Conservation (phyloP, 192 early-diverging fungal species). For the Dimargaris cristalligena region DNA sequence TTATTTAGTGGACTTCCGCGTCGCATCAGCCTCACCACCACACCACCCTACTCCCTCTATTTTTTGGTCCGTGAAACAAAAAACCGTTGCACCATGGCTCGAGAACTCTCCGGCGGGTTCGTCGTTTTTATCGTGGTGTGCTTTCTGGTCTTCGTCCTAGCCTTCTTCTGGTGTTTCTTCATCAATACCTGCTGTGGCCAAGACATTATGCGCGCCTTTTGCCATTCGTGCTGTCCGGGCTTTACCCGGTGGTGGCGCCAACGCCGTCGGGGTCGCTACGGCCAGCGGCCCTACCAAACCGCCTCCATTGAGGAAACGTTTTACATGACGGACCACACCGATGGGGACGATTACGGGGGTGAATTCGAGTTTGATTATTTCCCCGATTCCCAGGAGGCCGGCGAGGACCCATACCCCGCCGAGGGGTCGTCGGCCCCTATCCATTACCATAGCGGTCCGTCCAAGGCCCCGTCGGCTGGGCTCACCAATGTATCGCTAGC, state of each 20-base stretch:
- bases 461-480: too few species aligned
- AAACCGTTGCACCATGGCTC: conserved; percentile 3
- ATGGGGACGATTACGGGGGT: not conserved
- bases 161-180: conserved; percentile 29
- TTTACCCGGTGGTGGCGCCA: conserved; percentile 15
- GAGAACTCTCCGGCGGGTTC: conserved; percentile 6
- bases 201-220: conserved; percentile 13
- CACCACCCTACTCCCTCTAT: too few species aligned
- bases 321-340: not conserved
- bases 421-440: not conserved
- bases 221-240: conserved; percentile 19
- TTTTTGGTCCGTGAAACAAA: too few species aligned
- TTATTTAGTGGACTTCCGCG: too few species aligned
- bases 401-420: not conserved
- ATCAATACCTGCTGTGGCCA: conserved; percentile 24
- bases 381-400: not conserved
- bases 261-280: conserved; percentile 2
- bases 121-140: conserved; percentile 21
- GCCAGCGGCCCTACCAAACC: conserved; percentile 10
- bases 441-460: too few species aligned
- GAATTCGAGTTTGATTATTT: not conserved
- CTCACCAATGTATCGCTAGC: too few species aligned
- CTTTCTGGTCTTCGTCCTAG: conserved; percentile 20
- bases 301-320: conserved; percentile 13
- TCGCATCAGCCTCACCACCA: too few species aligned